These are phyloP conservation scores for Fusarium keratoplasticum DNA, from an alignment of 2,329 filamentous ascomycete genomes.

Conservation along the genomic window DNA sequence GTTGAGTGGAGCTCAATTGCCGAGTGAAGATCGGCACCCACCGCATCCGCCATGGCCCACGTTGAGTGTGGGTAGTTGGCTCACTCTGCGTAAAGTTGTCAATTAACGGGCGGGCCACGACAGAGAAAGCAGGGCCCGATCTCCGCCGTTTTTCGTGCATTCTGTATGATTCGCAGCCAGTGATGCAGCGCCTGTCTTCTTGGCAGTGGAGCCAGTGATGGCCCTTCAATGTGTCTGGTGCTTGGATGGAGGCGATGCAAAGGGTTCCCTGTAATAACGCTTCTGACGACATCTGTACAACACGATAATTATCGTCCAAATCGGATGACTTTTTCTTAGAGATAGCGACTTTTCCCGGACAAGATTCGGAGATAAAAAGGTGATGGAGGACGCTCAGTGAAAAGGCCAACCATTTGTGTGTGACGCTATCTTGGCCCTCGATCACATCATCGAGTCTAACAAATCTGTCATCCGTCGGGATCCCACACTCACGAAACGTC, in stretches of 20 bases:
- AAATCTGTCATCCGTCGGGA: not conserved
- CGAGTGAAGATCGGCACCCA: not conserved
- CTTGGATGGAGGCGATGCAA: not conserved
- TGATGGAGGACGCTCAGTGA: not conserved
- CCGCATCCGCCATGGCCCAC: not conserved
- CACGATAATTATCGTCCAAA: not conserved
- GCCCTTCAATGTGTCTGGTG: no score
- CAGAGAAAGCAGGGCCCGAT: no score
- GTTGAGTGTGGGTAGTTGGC: not conserved
- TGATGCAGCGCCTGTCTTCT: accelerated
- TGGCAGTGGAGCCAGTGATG: not conserved
- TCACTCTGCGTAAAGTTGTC: not conserved
- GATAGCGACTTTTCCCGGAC: not conserved
- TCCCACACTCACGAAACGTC: not conserved
- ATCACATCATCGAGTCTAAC: not conserved
- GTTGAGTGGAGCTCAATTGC: not conserved
- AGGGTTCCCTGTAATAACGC: not conserved
- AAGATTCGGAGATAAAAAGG: not conserved
- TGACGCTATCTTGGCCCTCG: not conserved
- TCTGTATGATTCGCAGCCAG: not conserved
- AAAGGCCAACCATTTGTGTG: not conserved
- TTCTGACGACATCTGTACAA: not conserved
- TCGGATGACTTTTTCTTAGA: not conserved
- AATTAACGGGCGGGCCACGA: not conserved
- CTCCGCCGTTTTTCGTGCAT: accelerated